Evolutionary conservation across 768 basidiomycete species (phyloP).

Genomic region (Xerocomus spinulosus): DNA sequence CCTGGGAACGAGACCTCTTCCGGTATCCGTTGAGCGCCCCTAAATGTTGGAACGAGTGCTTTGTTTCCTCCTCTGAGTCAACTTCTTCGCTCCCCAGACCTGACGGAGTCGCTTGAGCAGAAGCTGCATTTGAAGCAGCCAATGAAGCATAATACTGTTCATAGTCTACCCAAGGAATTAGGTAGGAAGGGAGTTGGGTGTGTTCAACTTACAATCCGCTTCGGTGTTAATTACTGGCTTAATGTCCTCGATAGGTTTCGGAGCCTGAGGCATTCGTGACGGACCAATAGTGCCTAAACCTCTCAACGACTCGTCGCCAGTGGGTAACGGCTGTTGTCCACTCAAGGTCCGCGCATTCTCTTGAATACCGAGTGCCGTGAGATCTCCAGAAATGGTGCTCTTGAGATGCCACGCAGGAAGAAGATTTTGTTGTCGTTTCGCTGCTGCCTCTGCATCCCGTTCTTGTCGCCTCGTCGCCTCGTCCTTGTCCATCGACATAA

Average conservation of each 20-base stretch:
- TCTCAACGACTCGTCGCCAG: constrained; percentile 69
- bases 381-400: constrained; percentile 90
- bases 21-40: constrained; percentile 68
- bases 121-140: constrained; percentile 56
- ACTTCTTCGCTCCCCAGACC: constrained; percentile 50
- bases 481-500: constrained; percentile 88
- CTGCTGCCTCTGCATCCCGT: constrained; percentile 75
- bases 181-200: background rate
- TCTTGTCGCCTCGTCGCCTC: constrained; percentile 68
- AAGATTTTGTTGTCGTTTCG: constrained; percentile 85
- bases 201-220: constrained; percentile 53
- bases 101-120: constrained; percentile 59
- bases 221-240: constrained; percentile 53
- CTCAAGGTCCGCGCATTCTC: constrained; percentile 56
- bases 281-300: constrained; percentile 58
- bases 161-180: constrained; percentile 47
- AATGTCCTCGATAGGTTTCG: constrained; percentile 29
- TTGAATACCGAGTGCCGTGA: constrained; percentile 81
- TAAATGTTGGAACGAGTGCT: constrained; percentile 60
- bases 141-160: constrained; percentile 81
- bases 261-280: constrained; percentile 26
- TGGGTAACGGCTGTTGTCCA: constrained; percentile 33
- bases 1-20: constrained; percentile 66
- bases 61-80: constrained; percentile 70
- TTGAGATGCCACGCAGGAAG: constrained; percentile 94